phyloP scores from a whole-genome alignment of 2,329 filamentous ascomycete genomes.

The Diaporthe longicolla region DNA sequence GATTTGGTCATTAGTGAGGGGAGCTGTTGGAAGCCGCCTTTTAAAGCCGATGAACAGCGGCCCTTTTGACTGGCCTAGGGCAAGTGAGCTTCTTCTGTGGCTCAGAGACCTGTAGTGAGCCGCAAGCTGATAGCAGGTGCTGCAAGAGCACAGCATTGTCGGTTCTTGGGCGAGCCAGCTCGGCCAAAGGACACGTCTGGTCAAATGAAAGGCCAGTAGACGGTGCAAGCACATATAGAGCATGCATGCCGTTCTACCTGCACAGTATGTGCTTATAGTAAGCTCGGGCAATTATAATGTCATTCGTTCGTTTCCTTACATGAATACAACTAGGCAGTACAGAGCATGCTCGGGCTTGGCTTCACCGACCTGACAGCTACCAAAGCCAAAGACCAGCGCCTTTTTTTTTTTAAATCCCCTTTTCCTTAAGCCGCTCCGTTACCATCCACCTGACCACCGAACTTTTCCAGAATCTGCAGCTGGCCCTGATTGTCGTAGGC shows the following conservation, averaged over 20 bases:
- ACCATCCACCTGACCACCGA: not conserved
- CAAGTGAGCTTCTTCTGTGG: no score
- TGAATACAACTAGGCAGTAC: constrained; percentile 21
- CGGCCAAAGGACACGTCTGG: not conserved
- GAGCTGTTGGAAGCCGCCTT: no score
- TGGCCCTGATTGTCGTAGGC: constrained; percentile 66
- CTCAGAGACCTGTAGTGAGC: no score
- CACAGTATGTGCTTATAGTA: not conserved
- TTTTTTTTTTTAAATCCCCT: not conserved
- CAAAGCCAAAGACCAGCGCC: not conserved
- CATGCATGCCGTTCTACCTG: no score
- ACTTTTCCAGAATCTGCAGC: constrained; percentile 57
- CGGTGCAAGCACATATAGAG: not conserved
- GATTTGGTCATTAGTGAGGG: no score
- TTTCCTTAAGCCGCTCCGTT: constrained; percentile 25
- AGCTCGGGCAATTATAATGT: constrained; percentile 25
- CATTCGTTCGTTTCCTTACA: constrained; percentile 24
- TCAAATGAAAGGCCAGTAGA: not conserved
- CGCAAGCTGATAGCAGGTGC: no score
- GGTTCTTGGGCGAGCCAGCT: not conserved
- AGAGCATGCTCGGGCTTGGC: not conserved
- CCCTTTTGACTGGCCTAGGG: no score
- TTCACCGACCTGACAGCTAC: not conserved
- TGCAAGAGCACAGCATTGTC: no score
- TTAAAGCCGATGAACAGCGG: no score